Evolutionary conservation across 371 early-diverging fungal genomes (phyloP).

Genomic region (Apophysomyces variabilis): DNA sequence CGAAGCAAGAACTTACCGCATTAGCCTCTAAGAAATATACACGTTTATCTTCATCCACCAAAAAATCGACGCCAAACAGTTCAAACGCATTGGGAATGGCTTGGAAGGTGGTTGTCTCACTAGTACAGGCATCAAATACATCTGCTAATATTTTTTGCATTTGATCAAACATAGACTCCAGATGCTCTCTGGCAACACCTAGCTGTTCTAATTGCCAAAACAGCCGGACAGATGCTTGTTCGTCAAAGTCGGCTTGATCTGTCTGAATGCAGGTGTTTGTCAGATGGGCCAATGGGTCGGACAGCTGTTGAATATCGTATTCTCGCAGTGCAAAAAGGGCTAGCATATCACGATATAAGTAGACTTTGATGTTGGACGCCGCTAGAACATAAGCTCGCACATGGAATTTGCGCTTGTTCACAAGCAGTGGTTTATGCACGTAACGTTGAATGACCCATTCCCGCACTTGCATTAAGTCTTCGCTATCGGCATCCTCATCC

Average conservation of each 20-base stretch:
- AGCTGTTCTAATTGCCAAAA: conserved; percentile 61
- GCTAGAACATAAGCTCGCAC: conserved; percentile 74
- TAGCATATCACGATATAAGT: conserved; percentile 69
- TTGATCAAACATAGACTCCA: conserved; percentile 57
- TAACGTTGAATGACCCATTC: conserved; percentile 79
- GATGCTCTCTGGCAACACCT: conserved; percentile 30
- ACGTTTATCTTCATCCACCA: conserved; percentile 60
- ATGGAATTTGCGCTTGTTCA: conserved; percentile 73
- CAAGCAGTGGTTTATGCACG: conserved; percentile 61
- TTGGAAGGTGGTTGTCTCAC: conserved; percentile 72
- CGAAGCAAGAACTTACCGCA: conserved; percentile 45
- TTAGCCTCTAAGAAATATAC: conserved; percentile 72
- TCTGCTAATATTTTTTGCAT: conserved; percentile 62
- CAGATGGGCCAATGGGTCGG: conserved; percentile 62
- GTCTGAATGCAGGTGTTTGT: conserved; percentile 76
- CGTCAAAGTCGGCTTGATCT: conserved; percentile 57
- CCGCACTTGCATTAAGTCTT: conserved; percentile 60
- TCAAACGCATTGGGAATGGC: conserved; percentile 72
- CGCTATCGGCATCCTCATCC: conserved; percentile 35
- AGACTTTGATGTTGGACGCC: conserved; percentile 67
- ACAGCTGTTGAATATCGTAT: conserved; percentile 48
- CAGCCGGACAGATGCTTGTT: conserved; percentile 58
- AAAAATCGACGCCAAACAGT: conserved; percentile 74
- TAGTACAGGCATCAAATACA: conserved; percentile 64
- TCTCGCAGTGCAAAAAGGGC: conserved; percentile 67